Evolutionary conservation across 1,284 basidiomycete species (phyloP).

Genomic region (Irpex lacteus): DNA sequence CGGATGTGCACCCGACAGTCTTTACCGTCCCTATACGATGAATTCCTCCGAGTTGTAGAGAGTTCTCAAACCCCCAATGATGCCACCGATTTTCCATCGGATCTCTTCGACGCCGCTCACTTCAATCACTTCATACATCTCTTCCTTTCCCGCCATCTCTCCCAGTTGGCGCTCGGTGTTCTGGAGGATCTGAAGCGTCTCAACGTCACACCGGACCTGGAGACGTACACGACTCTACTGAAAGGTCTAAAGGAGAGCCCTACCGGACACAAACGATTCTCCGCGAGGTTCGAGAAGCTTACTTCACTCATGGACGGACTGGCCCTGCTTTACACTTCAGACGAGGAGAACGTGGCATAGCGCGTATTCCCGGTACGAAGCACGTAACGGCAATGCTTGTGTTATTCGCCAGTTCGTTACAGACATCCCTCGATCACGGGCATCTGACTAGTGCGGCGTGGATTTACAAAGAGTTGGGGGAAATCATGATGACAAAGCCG

Average conservation of each 20-base stretch:
- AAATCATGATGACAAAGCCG: neutral
- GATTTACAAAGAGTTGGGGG: neutral
- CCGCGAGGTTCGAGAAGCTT: neutral
- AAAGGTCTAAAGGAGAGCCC: neutral
- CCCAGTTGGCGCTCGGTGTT: conserved; percentile 18
- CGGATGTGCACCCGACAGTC: neutral
- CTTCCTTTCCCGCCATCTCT: conserved; percentile 10
- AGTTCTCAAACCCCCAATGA: too few species aligned
- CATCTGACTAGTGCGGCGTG: neutral
- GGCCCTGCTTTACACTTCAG: neutral
- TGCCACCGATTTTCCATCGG: neutral
- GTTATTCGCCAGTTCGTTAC: neutral
- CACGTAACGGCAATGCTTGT: neutral
- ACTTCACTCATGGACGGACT: neutral
- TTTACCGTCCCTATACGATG: neutral
- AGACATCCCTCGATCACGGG: neutral
- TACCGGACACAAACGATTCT: neutral
- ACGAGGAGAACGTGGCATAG: neutral
- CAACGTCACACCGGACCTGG: conserved; percentile 24
- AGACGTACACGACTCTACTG: conserved; percentile 7
- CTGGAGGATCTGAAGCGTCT: conserved; percentile 34
- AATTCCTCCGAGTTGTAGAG: neutral
- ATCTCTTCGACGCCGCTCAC: conserved; percentile 21
- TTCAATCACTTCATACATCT: conserved; percentile 27
- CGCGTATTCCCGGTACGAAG: neutral